Evolutionary conservation across 1,284 basidiomycete species (phyloP), one percentile per base, ranked within the genome.

Genomic region (Trametes polyzona): DNA sequence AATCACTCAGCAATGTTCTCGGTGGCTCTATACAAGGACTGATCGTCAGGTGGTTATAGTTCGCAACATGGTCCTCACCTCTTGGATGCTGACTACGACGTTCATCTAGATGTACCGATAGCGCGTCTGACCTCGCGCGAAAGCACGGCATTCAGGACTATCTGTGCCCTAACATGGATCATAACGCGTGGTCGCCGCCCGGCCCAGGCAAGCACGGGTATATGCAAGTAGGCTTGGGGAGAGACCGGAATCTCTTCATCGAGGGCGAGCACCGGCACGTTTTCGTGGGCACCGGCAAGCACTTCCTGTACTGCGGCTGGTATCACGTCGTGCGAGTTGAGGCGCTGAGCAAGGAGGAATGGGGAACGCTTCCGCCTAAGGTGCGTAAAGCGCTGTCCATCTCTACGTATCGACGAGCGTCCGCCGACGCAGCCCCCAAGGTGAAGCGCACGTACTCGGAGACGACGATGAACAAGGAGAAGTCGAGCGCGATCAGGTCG

Each of bases 391-490:
- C 14, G 26, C 8, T 41, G 3, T 42, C 21, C 11, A 1, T 57
- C 23, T 33, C 12, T 41, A 8, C 19, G 2, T 5, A n/a, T 27
- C 9, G 32, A 6, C n/a, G 14, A n/a, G n/a, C 8, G n/a, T 29
- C n/a, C 19, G 17, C 42, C 19, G 17, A 47, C n/a, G 12, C 17
- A 4, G 11, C 6, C 21, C 2, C 1, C n/a, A 46, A 67, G 66
- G 64, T 65, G 16, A 58, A 63, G 35, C 12, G 17, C 10, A 61
- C 57, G 29, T 67, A 66, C 44, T 57, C 60, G 6, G 58, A 59
- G 50, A 66, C 62, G 32, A 67, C 61, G 6, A 32, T 47, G 8
- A 77, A 74, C 17, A 75, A 73, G 49, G 70, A 73, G 33, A 77
- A 78, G 62, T 69, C 64, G 17, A 65, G 67, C 9, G 69, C 76